Conservation (phyloP, 2,329 filamentous ascomycete genomes). For the Plectosphaerella sp. region DNA sequence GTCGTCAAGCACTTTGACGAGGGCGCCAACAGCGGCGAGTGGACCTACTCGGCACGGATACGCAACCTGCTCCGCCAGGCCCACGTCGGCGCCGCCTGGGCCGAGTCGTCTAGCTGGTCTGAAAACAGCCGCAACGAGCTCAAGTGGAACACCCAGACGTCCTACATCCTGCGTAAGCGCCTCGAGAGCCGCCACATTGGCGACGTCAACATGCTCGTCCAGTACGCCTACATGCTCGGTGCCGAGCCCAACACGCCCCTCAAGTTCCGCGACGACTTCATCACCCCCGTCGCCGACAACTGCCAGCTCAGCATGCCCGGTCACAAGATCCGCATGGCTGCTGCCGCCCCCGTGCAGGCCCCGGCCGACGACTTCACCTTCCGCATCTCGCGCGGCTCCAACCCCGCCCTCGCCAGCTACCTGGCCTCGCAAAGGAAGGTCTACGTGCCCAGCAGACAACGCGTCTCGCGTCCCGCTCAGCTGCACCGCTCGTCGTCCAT, state of each 20-base stretch:
- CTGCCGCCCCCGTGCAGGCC: neutral
- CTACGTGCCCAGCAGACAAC: slow-evolving; percentile 17
- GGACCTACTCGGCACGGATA: slow-evolving; percentile 39
- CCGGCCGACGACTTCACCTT: slow-evolving; percentile 27
- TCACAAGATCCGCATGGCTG: slow-evolving; percentile 19
- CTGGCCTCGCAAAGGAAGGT: slow-evolving; percentile 29
- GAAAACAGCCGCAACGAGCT: slow-evolving; percentile 19
- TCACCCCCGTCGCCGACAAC: slow-evolving; percentile 28
- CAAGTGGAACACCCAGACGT: slow-evolving; percentile 36
- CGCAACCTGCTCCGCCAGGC: slow-evolving; percentile 38
- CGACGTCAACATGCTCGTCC: slow-evolving; percentile 31
- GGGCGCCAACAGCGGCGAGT: slow-evolving; percentile 30
- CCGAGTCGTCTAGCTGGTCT: slow-evolving; percentile 21
- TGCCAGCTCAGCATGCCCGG: slow-evolving; percentile 29
- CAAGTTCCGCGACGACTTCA: slow-evolving; percentile 26
- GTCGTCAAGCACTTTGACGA: slow-evolving; percentile 44
- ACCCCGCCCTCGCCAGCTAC: slow-evolving; percentile 28
- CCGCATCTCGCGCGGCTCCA: slow-evolving; percentile 27
- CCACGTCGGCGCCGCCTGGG: slow-evolving; percentile 31
- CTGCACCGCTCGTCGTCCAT: slow-evolving; percentile 10
- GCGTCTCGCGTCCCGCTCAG: slow-evolving; percentile 8
- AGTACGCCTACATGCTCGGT: slow-evolving; percentile 33
- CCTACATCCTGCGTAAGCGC: slow-evolving; percentile 35
- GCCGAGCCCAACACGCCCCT: slow-evolving; percentile 21
- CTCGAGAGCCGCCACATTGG: slow-evolving; percentile 40